These are phyloP conservation scores for Pisolithus microcarpus DNA, from an alignment of 768 basidiomycete genomes.

Conservation along the genomic window DNA sequence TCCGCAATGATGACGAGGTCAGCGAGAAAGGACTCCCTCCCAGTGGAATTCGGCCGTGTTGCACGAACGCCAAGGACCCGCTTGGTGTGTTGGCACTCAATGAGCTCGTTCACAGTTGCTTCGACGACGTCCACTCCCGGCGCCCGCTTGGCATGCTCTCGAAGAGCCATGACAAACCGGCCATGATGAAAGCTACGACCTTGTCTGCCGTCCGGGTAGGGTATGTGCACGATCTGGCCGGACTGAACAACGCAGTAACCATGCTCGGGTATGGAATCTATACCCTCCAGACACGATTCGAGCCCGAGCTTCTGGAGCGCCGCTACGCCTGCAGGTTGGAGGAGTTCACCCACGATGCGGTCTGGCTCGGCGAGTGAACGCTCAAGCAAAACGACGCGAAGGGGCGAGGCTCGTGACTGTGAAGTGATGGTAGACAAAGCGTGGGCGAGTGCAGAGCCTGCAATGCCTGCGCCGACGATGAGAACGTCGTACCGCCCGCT, in stretches of 20 bases:
- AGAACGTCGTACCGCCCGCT: neutral
- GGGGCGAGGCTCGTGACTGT: constrained; percentile 40
- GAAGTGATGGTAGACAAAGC: constrained; percentile 58
- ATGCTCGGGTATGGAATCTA: constrained; percentile 74
- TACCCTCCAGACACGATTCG: constrained; percentile 68
- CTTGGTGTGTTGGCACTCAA: constrained; percentile 46
- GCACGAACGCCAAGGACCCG: constrained; percentile 64
- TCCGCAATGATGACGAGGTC: constrained; percentile 86
- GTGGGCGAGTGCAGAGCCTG: constrained; percentile 82
- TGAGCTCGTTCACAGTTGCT: constrained; percentile 72
- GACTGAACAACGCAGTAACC: constrained; percentile 76
- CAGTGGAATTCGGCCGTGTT: constrained; percentile 33
- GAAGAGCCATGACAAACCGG: constrained; percentile 72
- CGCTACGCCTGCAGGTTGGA: constrained; percentile 87
- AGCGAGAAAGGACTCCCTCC: constrained; percentile 56
- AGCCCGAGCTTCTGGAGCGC: constrained; percentile 76
- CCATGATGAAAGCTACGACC: constrained; percentile 95
- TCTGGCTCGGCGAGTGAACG: constrained; percentile 90
- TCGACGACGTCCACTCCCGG: constrained; percentile 74
- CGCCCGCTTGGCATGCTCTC: constrained; percentile 55
- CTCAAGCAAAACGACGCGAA: constrained; percentile 81
- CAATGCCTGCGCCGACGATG: constrained; percentile 70
- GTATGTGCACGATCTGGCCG: constrained; percentile 73
- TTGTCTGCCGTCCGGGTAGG: constrained; percentile 68
- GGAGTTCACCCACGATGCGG: constrained; percentile 93